Evolutionary conservation across 2,329 filamentous ascomycete species (phyloP).

Genomic region (Alternaria alternata): DNA sequence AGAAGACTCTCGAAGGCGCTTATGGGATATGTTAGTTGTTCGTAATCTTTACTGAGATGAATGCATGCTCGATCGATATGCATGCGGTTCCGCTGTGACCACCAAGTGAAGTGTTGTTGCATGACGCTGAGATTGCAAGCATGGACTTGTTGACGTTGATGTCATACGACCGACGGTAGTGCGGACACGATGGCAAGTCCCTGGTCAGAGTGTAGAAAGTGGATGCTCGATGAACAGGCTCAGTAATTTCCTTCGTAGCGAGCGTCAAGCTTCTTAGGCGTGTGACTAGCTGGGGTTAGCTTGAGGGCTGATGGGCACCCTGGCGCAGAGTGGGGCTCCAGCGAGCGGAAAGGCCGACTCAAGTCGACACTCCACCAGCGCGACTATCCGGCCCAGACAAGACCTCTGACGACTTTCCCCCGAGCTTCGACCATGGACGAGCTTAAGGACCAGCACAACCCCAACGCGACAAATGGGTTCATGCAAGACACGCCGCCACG

Average conservation of each 20-base stretch:
- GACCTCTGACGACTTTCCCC: constrained; percentile 23
- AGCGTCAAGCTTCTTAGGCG: constrained; percentile 19
- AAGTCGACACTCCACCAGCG: constrained; percentile 21
- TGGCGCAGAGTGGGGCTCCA: constrained; percentile 23
- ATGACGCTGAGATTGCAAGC: not conserved
- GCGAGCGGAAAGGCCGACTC: constrained; percentile 21
- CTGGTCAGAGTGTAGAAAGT: not conserved
- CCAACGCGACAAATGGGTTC: constrained; percentile 30
- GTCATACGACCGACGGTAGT: not conserved
- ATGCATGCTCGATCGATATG: not conserved
- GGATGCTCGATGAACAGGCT: not conserved
- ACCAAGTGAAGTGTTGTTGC: not conserved
- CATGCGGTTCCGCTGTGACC: not conserved
- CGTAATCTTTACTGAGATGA: not conserved
- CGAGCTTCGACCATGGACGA: constrained; percentile 43
- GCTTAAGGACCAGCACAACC: constrained; percentile 34
- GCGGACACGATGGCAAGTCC: not conserved
- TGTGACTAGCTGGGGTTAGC: constrained; percentile 19
- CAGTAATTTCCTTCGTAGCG: not conserved
- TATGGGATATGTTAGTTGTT: not conserved
- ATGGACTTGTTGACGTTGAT: constrained; percentile 1
- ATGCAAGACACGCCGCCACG: constrained; percentile 52
- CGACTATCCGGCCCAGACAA: constrained; percentile 27
- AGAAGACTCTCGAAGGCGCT: not conserved
- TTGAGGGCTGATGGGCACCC: constrained; percentile 11